A percentile compares a stretch with the other conserved stretches of the same genome.
Evolutionary conservation across 2,329 filamentous ascomycete genomes (phyloP).

Genomic region (Aphanocladium album): DNA sequence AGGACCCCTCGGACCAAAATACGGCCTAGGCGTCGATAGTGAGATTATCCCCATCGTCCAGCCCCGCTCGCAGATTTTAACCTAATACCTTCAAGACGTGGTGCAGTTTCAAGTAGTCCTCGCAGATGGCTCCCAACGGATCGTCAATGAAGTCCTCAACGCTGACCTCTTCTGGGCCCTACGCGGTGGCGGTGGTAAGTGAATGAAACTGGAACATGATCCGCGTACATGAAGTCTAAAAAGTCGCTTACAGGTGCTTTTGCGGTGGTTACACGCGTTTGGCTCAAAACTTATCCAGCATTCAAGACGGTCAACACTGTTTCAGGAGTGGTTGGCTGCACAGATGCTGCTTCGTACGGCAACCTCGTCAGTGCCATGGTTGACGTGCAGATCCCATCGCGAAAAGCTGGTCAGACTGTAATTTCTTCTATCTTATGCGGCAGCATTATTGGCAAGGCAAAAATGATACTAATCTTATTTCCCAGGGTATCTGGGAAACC

Average conservation of each 20-base stretch:
- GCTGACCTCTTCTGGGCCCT: neutral
- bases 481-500: slow-evolving; percentile 4
- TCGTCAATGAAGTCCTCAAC: neutral
- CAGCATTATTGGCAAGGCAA: too few relatives aligned
- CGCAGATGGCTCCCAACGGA: neutral
- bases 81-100: neutral
- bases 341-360: neutral
- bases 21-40: neutral
- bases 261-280: slow-evolving; percentile 12
- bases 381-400: neutral
- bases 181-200: neutral
- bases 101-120: neutral
- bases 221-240: neutral
- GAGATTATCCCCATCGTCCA: neutral
- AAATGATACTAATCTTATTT: neutral
- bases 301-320: slow-evolving; percentile 7
- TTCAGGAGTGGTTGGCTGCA: neutral
- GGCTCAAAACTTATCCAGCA: slow-evolving; percentile 8
- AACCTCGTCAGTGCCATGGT: neutral
- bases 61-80: neutral
- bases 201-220: neutral
- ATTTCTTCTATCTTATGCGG: neutral
- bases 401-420: neutral
- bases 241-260: slow-evolving; percentile 1
- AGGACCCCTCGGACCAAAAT: neutral